These are phyloP conservation scores for Elongisporangium senticosum DNA, from an alignment of 352 stramenopile genomes.

Conservation along the genomic window DNA sequence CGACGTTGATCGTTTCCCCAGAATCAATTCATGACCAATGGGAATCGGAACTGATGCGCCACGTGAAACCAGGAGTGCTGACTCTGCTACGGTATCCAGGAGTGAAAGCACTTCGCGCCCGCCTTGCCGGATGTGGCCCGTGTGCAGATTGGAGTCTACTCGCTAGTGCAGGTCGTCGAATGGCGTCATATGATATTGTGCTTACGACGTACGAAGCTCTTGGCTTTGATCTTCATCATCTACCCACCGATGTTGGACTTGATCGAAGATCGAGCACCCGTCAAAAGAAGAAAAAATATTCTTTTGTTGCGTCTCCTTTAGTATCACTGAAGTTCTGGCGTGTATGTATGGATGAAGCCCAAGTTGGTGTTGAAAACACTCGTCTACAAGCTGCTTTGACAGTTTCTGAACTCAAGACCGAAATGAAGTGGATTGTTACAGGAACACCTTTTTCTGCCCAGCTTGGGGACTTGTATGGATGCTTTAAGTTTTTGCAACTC, in stretches of 20 bases:
- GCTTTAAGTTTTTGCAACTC: constrained; percentile 67
- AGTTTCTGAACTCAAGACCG: constrained; percentile 53
- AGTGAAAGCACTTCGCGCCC: constrained; percentile 36
- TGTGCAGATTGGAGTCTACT: constrained; percentile 53
- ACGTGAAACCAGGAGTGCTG: constrained; percentile 51
- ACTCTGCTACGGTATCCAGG: constrained; percentile 54
- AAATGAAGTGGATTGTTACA: constrained; percentile 84
- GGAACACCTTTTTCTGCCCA: constrained; percentile 86
- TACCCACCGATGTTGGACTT: constrained; percentile 28
- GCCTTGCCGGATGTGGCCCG: constrained; percentile 21
- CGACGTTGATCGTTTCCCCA: constrained; percentile 92
- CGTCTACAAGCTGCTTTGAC: constrained; percentile 77
- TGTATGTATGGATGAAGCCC: constrained; percentile 91
- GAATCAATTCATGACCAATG: constrained; percentile 89
- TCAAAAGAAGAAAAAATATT: constrained; percentile 68
- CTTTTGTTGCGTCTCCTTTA: constrained; percentile 85
- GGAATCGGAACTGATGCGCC: constrained; percentile 79
- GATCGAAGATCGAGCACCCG: constrained; percentile 54
- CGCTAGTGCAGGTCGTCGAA: constrained; percentile 23
- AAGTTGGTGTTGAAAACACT: constrained; percentile 83
- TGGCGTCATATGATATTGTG: constrained; percentile 87
- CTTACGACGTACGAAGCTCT: constrained; percentile 90
- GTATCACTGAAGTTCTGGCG: constrained; percentile 85
- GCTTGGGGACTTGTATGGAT: constrained; percentile 83
- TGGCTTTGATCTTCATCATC: constrained; percentile 73